Conservation (phyloP, 179 eudicot species). For the Camellia oleifera region DNA sequence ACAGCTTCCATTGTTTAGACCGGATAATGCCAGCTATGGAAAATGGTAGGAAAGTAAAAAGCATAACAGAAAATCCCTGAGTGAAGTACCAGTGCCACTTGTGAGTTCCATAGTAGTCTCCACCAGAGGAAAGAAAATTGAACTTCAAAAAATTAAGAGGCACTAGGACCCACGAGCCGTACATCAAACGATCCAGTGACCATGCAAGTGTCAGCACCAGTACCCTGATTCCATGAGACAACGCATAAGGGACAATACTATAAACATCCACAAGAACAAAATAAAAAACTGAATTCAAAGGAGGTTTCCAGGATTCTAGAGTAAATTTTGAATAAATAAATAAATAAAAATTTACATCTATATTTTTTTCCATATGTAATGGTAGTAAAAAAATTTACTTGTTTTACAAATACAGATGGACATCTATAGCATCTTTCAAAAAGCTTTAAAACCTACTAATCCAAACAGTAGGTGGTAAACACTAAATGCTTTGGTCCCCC, state of each 20-base stretch:
- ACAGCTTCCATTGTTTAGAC: slow-evolving; percentile 79
- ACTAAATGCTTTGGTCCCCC: no score
- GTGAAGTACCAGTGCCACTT: slow-evolving; percentile 97
- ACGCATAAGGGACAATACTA: slow-evolving; percentile 2
- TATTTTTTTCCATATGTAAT: background rate
- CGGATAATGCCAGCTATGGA: slow-evolving; percentile 57
- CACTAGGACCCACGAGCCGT: slow-evolving; percentile 90
- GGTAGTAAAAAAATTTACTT: background rate
- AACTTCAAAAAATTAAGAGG: slow-evolving; percentile 91
- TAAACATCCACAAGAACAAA: slow-evolving; percentile 6
- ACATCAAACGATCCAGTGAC: slow-evolving; percentile 70
- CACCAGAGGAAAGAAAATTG: slow-evolving; percentile 96
- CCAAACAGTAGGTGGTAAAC: background rate
- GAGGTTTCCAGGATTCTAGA: slow-evolving; percentile 5
- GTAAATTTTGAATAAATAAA: no score
- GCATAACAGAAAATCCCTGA: slow-evolving; percentile 89
- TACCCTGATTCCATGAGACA: slow-evolving; percentile 42
- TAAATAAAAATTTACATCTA: background rate
- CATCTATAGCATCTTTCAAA: background rate
- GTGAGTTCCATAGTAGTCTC: slow-evolving; percentile 99
- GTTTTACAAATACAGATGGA: background rate
- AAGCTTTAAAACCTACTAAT: background rate
- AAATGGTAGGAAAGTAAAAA: slow-evolving; percentile 87
- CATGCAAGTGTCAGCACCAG: slow-evolving; percentile 57
- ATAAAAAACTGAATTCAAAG: slow-evolving; percentile 9